These are phyloP conservation scores for Solanum sejunctum DNA, from an alignment of 257 asterid species.

Conservation along the genomic window DNA sequence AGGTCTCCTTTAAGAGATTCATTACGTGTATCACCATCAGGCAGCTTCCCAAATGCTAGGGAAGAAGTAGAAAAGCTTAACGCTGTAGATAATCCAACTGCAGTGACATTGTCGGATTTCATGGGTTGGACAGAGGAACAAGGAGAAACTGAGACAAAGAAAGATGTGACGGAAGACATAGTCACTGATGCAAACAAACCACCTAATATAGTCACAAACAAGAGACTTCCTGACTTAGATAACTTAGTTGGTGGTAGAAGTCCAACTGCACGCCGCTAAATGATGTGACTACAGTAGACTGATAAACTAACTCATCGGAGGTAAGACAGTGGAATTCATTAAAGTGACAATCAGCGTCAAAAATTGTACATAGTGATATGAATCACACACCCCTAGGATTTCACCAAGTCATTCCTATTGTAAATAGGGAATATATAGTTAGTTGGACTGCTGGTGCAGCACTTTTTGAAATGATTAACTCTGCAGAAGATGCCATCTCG, in stretches of 20 bases:
- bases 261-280: constrained; percentile 71
- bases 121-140: constrained; percentile 44
- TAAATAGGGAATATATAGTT: constrained; percentile 6
- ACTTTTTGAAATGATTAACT: neutral
- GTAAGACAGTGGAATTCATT: constrained; percentile 10
- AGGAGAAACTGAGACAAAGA: constrained; percentile 17
- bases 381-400: constrained; percentile 3
- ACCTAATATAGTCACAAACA: constrained; percentile 24
- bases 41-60: constrained; percentile 6
- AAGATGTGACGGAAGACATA: constrained; percentile 9
- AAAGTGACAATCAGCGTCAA: constrained; percentile 1
- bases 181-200: constrained; percentile 25
- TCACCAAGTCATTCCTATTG: constrained; percentile 4
- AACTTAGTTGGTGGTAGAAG: constrained; percentile 61
- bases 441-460: neutral
- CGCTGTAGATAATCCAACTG: constrained; percentile 15
- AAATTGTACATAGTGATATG: constrained; percentile 9
- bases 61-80: constrained; percentile 22
- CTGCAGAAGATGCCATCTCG: constrained; percentile 2
- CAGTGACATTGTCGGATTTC: constrained; percentile 45
- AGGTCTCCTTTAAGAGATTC: constrained; percentile 5
- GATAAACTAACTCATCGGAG: neutral
- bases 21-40: constrained; percentile 1
- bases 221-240: constrained; percentile 60
- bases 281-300: neutral